Base-by-base conservation (phyloP, 176 grass and related monocot genomes). In the Poa annua region DNA sequence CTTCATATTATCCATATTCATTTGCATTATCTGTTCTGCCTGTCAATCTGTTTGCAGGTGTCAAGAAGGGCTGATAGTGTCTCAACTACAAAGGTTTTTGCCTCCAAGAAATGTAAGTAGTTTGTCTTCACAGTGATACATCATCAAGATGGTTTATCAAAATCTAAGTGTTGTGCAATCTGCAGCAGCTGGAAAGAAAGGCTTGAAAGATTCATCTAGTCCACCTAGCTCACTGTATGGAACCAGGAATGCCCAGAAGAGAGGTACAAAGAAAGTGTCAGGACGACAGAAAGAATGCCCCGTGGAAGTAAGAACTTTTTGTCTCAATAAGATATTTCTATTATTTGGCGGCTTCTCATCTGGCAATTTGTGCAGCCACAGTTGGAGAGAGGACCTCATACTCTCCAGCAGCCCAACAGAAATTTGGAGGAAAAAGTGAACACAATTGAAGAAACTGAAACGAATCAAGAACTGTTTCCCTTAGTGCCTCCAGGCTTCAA, bases 61-160 rank as follows among this genome's bases (percentile, higher is more conserved):
- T 56, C 84, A 84, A 75, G 42, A 44, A 17, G 11, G 57, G 45
- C 68, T 41, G 15, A 35, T 24, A 80, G 61, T 68, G 69, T 59
- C 26, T 62, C 80, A 84, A 53, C 59, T 62, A 62, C 17, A 3
- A 83, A 74, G 75, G 39, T 83, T 74, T 42, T 65, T 75, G 52
- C 39, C 41, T 83, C 19, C 51, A 87, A 87, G 62, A 87, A 76
- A 80, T 87, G 88, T 90, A 70, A 90, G 80, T 70, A 35, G n/a
- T 68, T 62, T 6, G 41, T 83, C 39, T 24, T 48, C 49, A 68
- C 33, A 79, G 38, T 60, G 34, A 12, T 61, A 48, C 33, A 61
- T 75, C 36, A 26, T 71, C 22, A 78, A 21, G 22, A 51, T 61
- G n/a, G 7, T 49, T 62, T 49, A 74, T 36, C 48, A 81, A 82